Evolutionary conservation across 2,329 filamentous ascomycete genomes (phyloP).

Genomic region (Bimuria novae-zelandiae): DNA sequence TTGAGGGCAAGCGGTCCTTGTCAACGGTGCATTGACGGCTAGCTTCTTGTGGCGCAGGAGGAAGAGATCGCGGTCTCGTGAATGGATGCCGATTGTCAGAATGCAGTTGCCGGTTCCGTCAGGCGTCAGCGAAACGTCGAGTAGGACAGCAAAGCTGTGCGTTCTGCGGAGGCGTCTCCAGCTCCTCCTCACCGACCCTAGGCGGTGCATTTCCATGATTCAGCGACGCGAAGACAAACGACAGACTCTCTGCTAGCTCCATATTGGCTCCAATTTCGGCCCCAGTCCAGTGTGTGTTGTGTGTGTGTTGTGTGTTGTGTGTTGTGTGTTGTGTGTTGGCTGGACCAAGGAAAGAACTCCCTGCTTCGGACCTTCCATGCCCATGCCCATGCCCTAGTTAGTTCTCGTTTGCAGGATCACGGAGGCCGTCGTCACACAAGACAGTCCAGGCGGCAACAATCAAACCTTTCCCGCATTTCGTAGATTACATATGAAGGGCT

Average conservation of each 20-base stretch:
- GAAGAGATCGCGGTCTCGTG: slow-evolving; percentile 4
- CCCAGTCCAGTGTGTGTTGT: too few relatives aligned
- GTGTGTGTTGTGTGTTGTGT: too few relatives aligned
- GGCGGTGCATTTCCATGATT: slow-evolving; percentile 28
- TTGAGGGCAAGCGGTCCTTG: slow-evolving; percentile 14
- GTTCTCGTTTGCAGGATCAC: slow-evolving; percentile 15
- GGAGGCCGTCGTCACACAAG: slow-evolving; percentile 11
- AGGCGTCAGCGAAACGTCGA: slow-evolving; percentile 22
- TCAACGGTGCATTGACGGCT: slow-evolving; percentile 26
- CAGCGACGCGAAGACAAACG: slow-evolving; percentile 15
- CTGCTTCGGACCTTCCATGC: slow-evolving; percentile 22
- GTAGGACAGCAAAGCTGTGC: slow-evolving; percentile 15
- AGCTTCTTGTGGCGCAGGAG: slow-evolving; percentile 20
- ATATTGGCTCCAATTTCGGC: too few relatives aligned
- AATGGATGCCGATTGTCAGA: slow-evolving; percentile 14
- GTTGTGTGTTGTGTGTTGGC: too few relatives aligned
- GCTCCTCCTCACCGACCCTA: slow-evolving; percentile 14
- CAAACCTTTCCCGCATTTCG: not conserved
- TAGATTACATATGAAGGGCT: not conserved
- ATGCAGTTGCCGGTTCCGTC: slow-evolving; percentile 23
- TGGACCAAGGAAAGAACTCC: slow-evolving; percentile 19
- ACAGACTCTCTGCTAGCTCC: slow-evolving; percentile 11
- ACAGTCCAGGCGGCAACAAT: slow-evolving; percentile 12
- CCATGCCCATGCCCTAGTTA: too few relatives aligned
- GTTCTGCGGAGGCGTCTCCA: slow-evolving; percentile 26